These are phyloP conservation scores for Vigna radiata DNA, from an alignment of 306 rosid species.

Conservation along the genomic window DNA sequence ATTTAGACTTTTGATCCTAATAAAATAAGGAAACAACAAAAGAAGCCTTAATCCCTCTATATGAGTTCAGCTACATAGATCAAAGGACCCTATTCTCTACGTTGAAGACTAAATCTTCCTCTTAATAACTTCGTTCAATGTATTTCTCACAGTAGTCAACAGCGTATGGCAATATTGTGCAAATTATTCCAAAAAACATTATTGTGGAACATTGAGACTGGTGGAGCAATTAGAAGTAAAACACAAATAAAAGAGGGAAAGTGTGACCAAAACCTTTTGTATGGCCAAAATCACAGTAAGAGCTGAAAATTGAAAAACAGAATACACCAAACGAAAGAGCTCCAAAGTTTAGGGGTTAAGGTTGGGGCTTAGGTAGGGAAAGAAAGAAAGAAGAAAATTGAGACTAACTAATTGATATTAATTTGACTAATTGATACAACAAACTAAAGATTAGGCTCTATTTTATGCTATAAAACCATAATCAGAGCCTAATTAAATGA, in stretches of 20 bases:
- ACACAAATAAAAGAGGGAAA: too few species aligned
- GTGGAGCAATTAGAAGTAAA: too few species aligned
- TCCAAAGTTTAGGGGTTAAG: neutral
- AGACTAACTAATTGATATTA: neutral
- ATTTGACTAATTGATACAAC: neutral
- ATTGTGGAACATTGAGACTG: too few species aligned
- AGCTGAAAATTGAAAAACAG: neutral
- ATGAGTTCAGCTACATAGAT: neutral
- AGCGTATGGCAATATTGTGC: neutral
- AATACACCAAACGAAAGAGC: neutral
- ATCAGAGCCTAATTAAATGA: neutral
- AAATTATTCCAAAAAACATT: too few species aligned
- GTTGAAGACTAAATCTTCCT: neutral
- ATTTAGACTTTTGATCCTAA: neutral
- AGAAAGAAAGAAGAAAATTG: constrained; percentile 10
- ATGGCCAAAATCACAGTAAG: neutral
- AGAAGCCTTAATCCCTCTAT: neutral
- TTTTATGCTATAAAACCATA: constrained; percentile 4
- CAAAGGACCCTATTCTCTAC: neutral
- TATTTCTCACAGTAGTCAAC: neutral
- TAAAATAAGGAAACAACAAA: constrained; percentile 6
- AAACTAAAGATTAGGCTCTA: neutral
- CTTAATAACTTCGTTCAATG: neutral
- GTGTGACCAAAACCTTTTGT: too few species aligned
- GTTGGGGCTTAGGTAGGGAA: neutral